phyloP scores from a whole-genome alignment of 306 rosid species.

The Casuarina glauca region DNA sequence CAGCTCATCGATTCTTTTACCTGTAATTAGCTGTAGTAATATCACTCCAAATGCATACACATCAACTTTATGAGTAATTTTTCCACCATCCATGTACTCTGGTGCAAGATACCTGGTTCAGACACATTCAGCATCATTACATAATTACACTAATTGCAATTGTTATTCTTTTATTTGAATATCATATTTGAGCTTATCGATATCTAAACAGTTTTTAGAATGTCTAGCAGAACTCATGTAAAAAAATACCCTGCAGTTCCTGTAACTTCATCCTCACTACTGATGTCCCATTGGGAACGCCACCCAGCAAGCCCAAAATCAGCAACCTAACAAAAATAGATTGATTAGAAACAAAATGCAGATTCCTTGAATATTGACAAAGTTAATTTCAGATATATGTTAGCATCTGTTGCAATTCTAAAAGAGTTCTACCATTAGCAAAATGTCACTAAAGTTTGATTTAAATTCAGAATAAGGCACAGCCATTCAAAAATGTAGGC shows the following conservation, averaged over 20 bases:
- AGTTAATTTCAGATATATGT: not conserved
- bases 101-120: slow-evolving; percentile 85
- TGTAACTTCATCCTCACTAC: slow-evolving; percentile 55
- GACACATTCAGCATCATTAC: slow-evolving; percentile 1
- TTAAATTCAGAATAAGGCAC: not conserved
- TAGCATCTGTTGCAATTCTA: not conserved
- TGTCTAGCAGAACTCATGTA: not conserved
- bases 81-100: slow-evolving; percentile 71
- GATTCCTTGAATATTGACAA: not conserved
- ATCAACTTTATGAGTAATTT: slow-evolving; percentile 77
- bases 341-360: not conserved
- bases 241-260: slow-evolving; percentile 72
- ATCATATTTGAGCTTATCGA: not conserved
- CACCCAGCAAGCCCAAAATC: slow-evolving; percentile 96
- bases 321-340: slow-evolving; percentile 58
- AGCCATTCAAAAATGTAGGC: not conserved
- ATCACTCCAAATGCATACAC: slow-evolving; percentile 90
- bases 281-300: slow-evolving; percentile 72
- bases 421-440: not conserved
- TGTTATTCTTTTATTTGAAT: not conserved
- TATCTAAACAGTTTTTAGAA: not conserved
- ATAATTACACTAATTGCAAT: not conserved
- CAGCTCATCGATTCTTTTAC: slow-evolving; percentile 62
- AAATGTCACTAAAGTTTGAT: not conserved
- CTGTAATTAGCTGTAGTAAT: slow-evolving; percentile 73